phyloP scores from a whole-genome alignment of 1,284 basidiomycete species.

The Boletus albobrunnescens region DNA sequence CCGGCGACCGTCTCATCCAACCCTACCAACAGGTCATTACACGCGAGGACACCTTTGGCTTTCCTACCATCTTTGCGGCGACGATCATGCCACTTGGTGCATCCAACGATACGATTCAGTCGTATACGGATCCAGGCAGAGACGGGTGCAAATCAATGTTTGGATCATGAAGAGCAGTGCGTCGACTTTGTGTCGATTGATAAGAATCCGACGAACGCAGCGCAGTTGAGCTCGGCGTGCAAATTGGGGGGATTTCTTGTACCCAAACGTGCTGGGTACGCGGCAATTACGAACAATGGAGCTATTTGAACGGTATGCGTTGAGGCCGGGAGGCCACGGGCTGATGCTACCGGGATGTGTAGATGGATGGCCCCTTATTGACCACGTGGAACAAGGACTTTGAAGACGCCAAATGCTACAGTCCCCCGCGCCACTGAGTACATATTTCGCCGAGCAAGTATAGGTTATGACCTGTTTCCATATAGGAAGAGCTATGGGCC shows the following conservation, averaged over 20 bases:
- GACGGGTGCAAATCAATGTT: conserved; percentile 1
- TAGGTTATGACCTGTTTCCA: too few species aligned
- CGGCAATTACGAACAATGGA: neutral
- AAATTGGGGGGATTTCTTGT: conserved; percentile 4
- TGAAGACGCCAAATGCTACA: too few species aligned
- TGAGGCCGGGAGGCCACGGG: too few species aligned
- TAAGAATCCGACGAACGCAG: conserved; percentile 3
- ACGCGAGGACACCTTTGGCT: neutral
- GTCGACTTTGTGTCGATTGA: conserved; percentile 5
- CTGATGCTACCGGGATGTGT: too few species aligned
- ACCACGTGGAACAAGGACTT: too few species aligned
- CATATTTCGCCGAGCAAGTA: too few species aligned
- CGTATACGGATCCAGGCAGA: conserved; percentile 3
- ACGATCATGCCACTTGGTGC: conserved; percentile 4
- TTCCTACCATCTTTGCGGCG: neutral
- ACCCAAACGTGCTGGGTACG: conserved; percentile 8
- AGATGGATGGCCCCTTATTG: too few species aligned
- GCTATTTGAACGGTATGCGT: conserved; percentile 1
- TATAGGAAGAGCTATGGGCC: too few species aligned
- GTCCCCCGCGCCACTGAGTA: too few species aligned
- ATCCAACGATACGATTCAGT: neutral
- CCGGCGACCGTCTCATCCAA: conserved; percentile 6
- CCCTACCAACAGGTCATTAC: neutral
- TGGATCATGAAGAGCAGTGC: conserved; percentile 2
- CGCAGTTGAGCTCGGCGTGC: conserved; percentile 1